These are phyloP conservation scores for Murraya paniculata DNA, from an alignment of 345 rosid species.

Conservation along the genomic window DNA sequence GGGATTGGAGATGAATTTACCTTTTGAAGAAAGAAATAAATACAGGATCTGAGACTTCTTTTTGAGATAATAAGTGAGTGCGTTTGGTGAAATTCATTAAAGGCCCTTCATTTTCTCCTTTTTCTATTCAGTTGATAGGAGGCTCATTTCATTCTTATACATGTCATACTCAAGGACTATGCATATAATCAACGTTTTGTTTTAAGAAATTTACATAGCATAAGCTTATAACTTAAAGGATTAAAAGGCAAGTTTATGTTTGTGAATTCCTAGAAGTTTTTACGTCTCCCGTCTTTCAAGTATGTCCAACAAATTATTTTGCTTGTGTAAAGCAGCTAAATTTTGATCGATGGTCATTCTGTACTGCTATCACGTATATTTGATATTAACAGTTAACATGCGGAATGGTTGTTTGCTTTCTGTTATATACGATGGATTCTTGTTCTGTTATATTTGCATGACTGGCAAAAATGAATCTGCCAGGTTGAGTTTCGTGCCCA, in stretches of 20 bases:
- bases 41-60: neutral
- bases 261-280: neutral
- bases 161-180: neutral
- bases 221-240: neutral
- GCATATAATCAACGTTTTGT: neutral
- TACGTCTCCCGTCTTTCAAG: neutral
- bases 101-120: neutral
- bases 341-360: neutral
- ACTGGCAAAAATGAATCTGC: conserved; percentile 21
- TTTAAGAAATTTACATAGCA: neutral
- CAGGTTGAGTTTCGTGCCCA: conserved; percentile 74
- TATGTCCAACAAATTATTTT: neutral
- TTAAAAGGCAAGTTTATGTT: neutral
- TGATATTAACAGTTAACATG: neutral
- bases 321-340: neutral
- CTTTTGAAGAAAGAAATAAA: neutral
- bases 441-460: neutral
- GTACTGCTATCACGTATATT: neutral
- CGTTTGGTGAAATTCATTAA: neutral
- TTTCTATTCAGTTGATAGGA: neutral
- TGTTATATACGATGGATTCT: neutral
- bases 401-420: neutral
- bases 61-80: neutral
- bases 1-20: neutral
- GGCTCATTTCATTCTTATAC: neutral